Evolutionary conservation across 2,329 filamentous ascomycete genomes (phyloP), one percentile per base, ranked within the genome.

Genomic region (Aspergillus flavus): DNA sequence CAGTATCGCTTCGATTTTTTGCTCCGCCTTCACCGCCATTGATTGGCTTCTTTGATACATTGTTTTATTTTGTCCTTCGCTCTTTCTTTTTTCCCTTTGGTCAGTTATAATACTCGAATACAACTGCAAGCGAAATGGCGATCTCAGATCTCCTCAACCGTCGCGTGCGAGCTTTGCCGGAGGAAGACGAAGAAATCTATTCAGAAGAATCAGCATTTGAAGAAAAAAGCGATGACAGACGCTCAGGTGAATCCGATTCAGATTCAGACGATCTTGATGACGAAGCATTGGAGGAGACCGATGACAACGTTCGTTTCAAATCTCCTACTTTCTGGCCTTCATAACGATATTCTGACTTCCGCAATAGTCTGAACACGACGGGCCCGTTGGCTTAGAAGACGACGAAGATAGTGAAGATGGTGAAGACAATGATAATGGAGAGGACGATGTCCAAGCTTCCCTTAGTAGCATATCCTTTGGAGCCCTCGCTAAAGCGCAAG

Each of bases 401-500:
- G 66, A 69, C 5, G 67, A 72, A 1, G 77, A 82, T 59, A 77
- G 81, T 32, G 72, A 76, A 16, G 77, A 82, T 59, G 77, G 81
- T 30, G 72, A 76, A 16, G 71, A 76, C 46, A 71, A 70, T 9
- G 66, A 66, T 4, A 73, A 75, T 5, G 73, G 76, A 23, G 70
- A 75, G 36, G 76, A 78, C 52, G 76, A 76, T 68, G 71, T 75
- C 53, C 73, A 73, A 70, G 68, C 75, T 5, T 75, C 79, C 39
- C 78, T 89, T 62, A 83, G 81, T 71, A 84, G 82, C 64, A 87
- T 97, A 68, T 95, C 93, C 28, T 97, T 98, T 73, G 94, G 93
- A 66, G 91, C 92, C n/a, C 83, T 97, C 46, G 92, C 92, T 67
- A 92, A 92, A 82, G 94, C 93, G 1, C 92, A 96, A 80, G 89